These are phyloP conservation scores for Pestalotiopsis sp. DNA, from an alignment of 2,329 filamentous ascomycete species.

Conservation along the genomic window DNA sequence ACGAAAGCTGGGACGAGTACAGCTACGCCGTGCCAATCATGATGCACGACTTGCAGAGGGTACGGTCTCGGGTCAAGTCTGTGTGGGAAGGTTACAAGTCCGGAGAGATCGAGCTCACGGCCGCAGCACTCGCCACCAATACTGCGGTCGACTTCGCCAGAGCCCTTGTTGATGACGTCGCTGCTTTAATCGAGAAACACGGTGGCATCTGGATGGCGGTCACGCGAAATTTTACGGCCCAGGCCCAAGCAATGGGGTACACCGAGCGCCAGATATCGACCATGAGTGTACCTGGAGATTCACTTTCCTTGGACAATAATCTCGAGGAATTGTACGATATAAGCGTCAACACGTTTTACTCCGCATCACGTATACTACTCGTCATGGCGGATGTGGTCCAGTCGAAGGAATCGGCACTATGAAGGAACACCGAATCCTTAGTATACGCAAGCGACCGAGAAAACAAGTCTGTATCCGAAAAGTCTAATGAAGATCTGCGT, in stretches of 20 bases:
- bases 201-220: constrained; percentile 25
- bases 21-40: constrained; percentile 29
- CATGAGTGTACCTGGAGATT: neutral
- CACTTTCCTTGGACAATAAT: too few species aligned
- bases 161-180: constrained; percentile 32
- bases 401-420: constrained; percentile 18
- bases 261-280: neutral
- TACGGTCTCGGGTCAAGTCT: constrained; percentile 29
- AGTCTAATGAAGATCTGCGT: constrained; percentile 37
- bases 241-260: constrained; percentile 20
- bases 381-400: constrained; percentile 18
- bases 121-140: constrained; percentile 39
- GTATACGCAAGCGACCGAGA: constrained; percentile 26
- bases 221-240: constrained; percentile 18
- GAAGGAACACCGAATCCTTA: constrained; percentile 26
- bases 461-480: constrained; percentile 28
- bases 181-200: constrained; percentile 24
- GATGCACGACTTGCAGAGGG: constrained; percentile 31
- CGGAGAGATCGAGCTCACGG: constrained; percentile 31
- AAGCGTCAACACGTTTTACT: too few species aligned
- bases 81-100: constrained; percentile 33
- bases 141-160: constrained; percentile 37
- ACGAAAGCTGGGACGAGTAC: constrained; percentile 25
- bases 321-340: too few species aligned
- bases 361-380: neutral